phyloP scores from a whole-genome alignment of 306 rosid genomes.

The Vicia villosa region DNA sequence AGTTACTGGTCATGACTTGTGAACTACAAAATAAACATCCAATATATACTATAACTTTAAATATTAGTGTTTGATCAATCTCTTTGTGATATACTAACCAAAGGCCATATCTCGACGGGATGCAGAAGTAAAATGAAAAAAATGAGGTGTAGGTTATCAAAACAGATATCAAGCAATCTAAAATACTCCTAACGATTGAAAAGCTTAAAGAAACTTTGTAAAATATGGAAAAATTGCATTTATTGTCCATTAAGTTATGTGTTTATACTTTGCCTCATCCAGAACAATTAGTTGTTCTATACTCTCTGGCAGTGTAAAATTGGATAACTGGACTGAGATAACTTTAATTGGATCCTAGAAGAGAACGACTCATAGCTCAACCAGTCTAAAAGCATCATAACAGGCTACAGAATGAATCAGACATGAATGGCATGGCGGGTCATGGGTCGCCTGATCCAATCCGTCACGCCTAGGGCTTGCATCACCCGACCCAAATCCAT shows the following conservation, averaged over 20 bases:
- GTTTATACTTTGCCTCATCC: not conserved
- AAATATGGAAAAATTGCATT: not conserved
- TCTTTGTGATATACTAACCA: conserved; percentile 17
- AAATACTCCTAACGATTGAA: not conserved
- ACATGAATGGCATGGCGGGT: too few species aligned
- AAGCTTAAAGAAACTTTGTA: not conserved
- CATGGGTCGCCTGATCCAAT: too few species aligned
- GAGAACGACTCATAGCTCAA: not conserved
- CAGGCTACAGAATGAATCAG: too few species aligned
- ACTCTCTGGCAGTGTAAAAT: conserved; percentile 6
- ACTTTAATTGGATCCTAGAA: too few species aligned
- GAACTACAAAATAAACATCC: conserved; percentile 18
- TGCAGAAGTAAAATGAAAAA: not conserved
- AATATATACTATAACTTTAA: conserved; percentile 8
- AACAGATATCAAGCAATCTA: conserved; percentile 4
- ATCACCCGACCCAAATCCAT: too few species aligned
- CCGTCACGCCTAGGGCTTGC: too few species aligned
- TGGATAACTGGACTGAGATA: too few species aligned
- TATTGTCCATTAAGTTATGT: too few species aligned
- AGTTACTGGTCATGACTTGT: conserved; percentile 1
- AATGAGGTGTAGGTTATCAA: not conserved
- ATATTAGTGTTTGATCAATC: conserved; percentile 27
- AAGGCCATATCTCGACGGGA: conserved; percentile 3
- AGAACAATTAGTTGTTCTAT: conserved; percentile 16
- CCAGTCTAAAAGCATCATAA: too few species aligned